A percentile compares a stretch with the other conserved stretches of the same genome.
phyloP scores from a whole-genome alignment of 805 yeast genomes.

The Ogataea neopini region DNA sequence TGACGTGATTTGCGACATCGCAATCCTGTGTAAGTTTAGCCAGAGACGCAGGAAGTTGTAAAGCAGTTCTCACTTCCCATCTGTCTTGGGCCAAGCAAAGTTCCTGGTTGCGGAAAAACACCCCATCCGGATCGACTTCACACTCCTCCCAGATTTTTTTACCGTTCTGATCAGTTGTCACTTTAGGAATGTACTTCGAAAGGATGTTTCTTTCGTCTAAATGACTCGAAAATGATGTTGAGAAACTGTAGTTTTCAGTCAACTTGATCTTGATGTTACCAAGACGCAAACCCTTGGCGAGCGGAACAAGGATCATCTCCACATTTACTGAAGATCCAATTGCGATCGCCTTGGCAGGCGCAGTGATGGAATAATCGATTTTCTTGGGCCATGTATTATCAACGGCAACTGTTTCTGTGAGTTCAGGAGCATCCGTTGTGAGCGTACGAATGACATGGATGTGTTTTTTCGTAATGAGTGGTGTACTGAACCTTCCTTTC shows the following conservation, averaged over 20 bases:
- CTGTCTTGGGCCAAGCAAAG: constrained; percentile 46
- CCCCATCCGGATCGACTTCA: constrained; percentile 39
- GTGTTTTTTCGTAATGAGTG: constrained; percentile 66
- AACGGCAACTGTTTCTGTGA: constrained; percentile 88
- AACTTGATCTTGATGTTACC: constrained; percentile 73
- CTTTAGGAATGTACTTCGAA: constrained; percentile 46
- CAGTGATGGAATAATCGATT: constrained; percentile 83
- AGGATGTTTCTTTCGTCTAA: constrained; percentile 61
- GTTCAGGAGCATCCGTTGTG: constrained; percentile 82
- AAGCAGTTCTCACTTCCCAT: constrained; percentile 70
- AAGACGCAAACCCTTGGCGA: constrained; percentile 74
- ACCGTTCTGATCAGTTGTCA: constrained; percentile 41
- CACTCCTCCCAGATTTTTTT: constrained; percentile 42
- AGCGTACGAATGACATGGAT: constrained; percentile 82
- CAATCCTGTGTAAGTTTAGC: constrained; percentile 86
- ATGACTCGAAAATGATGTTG: constrained; percentile 59
- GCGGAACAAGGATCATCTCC: constrained; percentile 70
- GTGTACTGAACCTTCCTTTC: constrained; percentile 72
- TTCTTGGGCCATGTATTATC: constrained; percentile 96
- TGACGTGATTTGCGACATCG: constrained; percentile 63
- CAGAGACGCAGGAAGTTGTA: constrained; percentile 72
- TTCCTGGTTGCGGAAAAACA: constrained; percentile 35
- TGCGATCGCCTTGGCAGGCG: constrained; percentile 87
- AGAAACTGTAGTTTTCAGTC: constrained; percentile 61
- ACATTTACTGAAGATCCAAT: constrained; percentile 80